These are phyloP conservation scores for Xylaria sp. DNA, from an alignment of 2,329 filamentous ascomycete genomes.

Conservation along the genomic window DNA sequence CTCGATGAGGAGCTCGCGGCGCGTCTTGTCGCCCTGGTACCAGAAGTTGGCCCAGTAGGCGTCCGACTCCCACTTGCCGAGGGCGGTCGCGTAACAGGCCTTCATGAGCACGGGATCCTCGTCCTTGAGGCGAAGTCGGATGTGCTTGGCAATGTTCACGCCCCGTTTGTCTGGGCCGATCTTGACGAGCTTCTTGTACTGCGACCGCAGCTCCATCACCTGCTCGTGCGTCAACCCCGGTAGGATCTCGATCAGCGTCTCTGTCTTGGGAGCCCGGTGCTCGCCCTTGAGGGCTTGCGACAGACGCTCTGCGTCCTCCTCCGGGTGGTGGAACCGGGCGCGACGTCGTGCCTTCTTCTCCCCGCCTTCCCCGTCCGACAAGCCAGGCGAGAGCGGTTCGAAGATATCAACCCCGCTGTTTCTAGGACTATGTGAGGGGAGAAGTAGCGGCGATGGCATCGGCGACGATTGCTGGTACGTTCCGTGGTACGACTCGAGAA, in stretches of 20 bases:
- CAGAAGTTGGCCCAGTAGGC: constrained; percentile 99
- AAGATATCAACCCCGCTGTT: constrained; percentile 49
- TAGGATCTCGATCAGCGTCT: constrained; percentile 82
- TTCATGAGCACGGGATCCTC: constrained; percentile 84
- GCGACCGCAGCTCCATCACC: constrained; percentile 82
- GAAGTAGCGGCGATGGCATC: constrained; percentile 84
- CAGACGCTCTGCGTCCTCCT: constrained; percentile 79
- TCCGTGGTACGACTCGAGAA: constrained; percentile 91
- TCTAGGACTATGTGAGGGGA: constrained; percentile 62
- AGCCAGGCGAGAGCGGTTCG: constrained; percentile 63
- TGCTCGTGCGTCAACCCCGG: constrained; percentile 88
- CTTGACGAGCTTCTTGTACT: constrained; percentile 93
- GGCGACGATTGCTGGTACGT: constrained; percentile 95
- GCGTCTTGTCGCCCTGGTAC: constrained; percentile 88
- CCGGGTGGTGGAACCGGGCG: constrained; percentile 84
- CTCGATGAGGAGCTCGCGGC: constrained; percentile 91
- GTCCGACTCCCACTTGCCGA: constrained; percentile 91
- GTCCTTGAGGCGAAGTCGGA: constrained; percentile 79
- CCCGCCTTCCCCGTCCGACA: constrained; percentile 60
- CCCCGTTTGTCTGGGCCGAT: constrained; percentile 76
- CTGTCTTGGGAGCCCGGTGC: constrained; percentile 70
- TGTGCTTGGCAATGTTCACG: constrained; percentile 87
- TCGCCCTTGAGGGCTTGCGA: constrained; percentile 78
- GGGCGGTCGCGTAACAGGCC: constrained; percentile 86
- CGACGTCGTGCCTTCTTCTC: constrained; percentile 63